Base-by-base conservation (phyloP, 2,329 filamentous ascomycete genomes). In the Trichophyton rubrum region DNA sequence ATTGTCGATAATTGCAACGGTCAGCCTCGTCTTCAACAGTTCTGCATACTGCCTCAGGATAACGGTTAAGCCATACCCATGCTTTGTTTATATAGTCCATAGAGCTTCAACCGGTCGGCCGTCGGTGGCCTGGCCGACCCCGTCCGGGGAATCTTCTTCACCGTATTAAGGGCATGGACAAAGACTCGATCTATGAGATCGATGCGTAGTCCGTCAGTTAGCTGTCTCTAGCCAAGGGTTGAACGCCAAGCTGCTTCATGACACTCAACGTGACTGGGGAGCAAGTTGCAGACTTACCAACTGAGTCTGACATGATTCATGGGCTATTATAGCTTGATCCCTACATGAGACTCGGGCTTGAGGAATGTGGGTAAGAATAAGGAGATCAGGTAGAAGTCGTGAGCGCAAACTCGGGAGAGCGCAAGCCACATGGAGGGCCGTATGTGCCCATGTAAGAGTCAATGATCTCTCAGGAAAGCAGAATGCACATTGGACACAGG, bases 21-120 rank as follows among this genome's bases (percentile, higher is more conserved):
- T 68, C 62, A 68, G 66, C 60, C 22, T 33, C 9, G 15, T 33
- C 7, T 53, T 27, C 56, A 41, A 30, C 40, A 47, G 13, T 22
- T 11, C 20, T 8, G n/a, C 6, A 22, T 20, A 11, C 22, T 3
- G 13, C 13, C 9, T 40, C 41, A 3, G 33, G 33, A 30, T 27
- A 55, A 35, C n/a, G 3, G 51, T n/a, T n/a, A 11, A 35, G 30
- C 62, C 45, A 64, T 74, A 82, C 80, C 82, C 93, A 97, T 97
- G 64, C 90, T 90, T 75, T 99, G 93, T 73, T 99, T 99, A 79
- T 99, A 99, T 66, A 99, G 82, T 65, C 93, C 93, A 86, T 99
- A 99, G 64, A 99, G 87, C 62, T 88, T 88, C 67, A 99, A 80
- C 61, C 93, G 87, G 70, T 95, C 91, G 63, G 82, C 79, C 1